Percentiles rank a stretch among this genome's conserved stretches.
Conservation (phyloP, 345 rosid species). For the Gossypium herbaceum region DNA sequence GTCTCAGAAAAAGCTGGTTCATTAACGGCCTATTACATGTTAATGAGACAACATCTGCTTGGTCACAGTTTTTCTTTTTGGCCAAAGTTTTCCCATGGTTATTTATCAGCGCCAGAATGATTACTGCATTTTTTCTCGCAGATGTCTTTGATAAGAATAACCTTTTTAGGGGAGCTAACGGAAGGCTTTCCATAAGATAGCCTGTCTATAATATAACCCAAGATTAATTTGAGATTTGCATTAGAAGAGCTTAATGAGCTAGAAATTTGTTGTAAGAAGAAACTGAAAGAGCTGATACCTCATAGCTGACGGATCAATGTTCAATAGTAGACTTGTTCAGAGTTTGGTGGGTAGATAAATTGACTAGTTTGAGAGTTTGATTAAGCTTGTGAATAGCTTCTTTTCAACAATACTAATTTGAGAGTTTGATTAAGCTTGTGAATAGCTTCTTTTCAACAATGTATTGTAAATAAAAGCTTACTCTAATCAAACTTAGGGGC, state of each 20-base stretch:
- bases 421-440: background rate
- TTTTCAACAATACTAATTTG: background rate
- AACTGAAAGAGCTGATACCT: background rate
- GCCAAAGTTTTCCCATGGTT: no score
- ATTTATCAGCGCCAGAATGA: background rate
- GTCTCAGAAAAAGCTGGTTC: background rate
- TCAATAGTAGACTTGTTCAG: background rate
- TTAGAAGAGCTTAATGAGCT: background rate
- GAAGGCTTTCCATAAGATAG: background rate
- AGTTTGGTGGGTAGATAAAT: background rate
- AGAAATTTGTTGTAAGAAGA: background rate
- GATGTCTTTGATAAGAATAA: background rate
- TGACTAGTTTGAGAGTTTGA: slow-evolving; percentile 2
- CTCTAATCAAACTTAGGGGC: background rate
- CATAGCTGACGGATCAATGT: background rate
- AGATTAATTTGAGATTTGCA: slow-evolving; percentile 7
- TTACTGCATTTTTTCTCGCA: background rate
- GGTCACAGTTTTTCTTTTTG: background rate
- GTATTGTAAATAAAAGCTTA: background rate
- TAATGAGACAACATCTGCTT: background rate
- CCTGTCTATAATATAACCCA: background rate
- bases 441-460: background rate
- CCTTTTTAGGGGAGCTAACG: background rate
- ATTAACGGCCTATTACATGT: background rate
- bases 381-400: background rate